A percentile compares a stretch with the other conserved stretches of the same genome.
Conservation (phyloP, 2,329 filamentous ascomycete species). For the Torrubiella hemipterigena region DNA sequence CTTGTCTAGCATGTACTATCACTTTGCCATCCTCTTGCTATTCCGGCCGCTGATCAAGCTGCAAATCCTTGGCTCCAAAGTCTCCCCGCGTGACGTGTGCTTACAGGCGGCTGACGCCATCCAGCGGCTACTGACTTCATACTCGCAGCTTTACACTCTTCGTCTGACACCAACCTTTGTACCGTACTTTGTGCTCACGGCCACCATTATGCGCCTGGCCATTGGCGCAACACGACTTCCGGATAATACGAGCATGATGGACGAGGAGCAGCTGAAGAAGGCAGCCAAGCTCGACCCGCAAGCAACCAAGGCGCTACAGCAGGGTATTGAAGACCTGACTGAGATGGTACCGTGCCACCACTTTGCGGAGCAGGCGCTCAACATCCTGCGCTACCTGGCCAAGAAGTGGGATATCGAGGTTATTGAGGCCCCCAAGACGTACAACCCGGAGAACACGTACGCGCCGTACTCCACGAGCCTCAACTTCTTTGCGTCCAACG, state of each 20-base stretch:
- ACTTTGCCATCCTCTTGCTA: constrained; percentile 58
- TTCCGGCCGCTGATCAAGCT: constrained; percentile 61
- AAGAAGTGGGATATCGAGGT: constrained; percentile 47
- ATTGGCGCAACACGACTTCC: constrained; percentile 28
- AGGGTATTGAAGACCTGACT: constrained; percentile 43
- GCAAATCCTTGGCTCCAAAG: constrained; percentile 48
- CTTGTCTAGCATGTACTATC: constrained; percentile 51
- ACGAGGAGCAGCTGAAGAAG: constrained; percentile 17
- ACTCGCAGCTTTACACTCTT: constrained; percentile 46
- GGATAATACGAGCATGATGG: constrained; percentile 9
- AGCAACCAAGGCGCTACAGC: constrained; percentile 32
- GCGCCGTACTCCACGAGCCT: constrained; percentile 37
- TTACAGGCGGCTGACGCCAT: constrained; percentile 49
- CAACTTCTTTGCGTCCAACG: constrained; percentile 44
- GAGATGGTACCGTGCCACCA: constrained; percentile 51
- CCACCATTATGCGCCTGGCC: constrained; percentile 48
- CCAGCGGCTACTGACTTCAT: constrained; percentile 41
- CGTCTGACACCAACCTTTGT: constrained; percentile 48
- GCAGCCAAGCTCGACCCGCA: constrained; percentile 22
- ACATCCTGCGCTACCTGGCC: constrained; percentile 45
- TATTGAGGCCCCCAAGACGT: constrained; percentile 14
- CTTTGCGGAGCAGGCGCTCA: constrained; percentile 48
- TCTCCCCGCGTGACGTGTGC: constrained; percentile 55
- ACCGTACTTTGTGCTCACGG: constrained; percentile 49
- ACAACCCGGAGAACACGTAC: constrained; percentile 28